Percentiles rank a stretch among this genome's conserved stretches.
These are phyloP conservation scores for Aspergillus sp. DNA, from an alignment of 2,329 filamentous ascomycete species.

Conservation along the genomic window DNA sequence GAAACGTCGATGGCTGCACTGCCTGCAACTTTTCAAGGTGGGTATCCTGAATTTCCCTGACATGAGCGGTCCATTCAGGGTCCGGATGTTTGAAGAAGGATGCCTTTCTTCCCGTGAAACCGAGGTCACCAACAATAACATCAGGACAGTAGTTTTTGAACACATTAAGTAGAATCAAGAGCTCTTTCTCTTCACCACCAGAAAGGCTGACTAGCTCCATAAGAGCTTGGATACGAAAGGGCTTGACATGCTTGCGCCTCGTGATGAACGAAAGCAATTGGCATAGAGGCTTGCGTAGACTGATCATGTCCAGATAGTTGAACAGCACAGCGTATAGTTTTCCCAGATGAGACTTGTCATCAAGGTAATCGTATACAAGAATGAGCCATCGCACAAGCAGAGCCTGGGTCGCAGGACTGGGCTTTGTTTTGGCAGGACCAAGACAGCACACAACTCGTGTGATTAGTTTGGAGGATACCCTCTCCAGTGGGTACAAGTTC, in stretches of 20 bases:
- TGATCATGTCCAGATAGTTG: constrained; percentile 77
- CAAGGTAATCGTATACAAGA: constrained; percentile 71
- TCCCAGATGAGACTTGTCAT: constrained; percentile 63
- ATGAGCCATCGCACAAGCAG: constrained; percentile 76
- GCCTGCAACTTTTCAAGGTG: constrained; percentile 46
- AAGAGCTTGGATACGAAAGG: constrained; percentile 77
- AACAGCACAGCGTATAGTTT: constrained; percentile 76
- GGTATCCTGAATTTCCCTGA: constrained; percentile 67
- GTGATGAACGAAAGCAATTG: constrained; percentile 79
- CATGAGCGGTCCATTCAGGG: constrained; percentile 68
- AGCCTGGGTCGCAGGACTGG: constrained; percentile 69
- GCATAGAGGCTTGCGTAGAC: constrained; percentile 68
- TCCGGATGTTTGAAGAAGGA: constrained; percentile 66
- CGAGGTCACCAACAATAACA: constrained; percentile 73
- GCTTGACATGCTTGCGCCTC: constrained; percentile 77
- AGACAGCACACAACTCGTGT: constrained; percentile 70
- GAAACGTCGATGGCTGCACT: constrained; percentile 59
- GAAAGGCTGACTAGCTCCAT: constrained; percentile 52
- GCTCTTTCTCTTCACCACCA: constrained; percentile 69
- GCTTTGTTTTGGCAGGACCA: constrained; percentile 76
- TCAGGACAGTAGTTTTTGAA: constrained; percentile 92
- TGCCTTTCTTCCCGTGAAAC: constrained; percentile 42
- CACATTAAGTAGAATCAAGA: constrained; percentile 74
- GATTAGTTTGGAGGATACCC: constrained; percentile 62
- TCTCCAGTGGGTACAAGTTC: constrained; percentile 72